Base-by-base conservation (phyloP, 495 filamentous ascomycete species). In the Penicillium roqueforti region DNA sequence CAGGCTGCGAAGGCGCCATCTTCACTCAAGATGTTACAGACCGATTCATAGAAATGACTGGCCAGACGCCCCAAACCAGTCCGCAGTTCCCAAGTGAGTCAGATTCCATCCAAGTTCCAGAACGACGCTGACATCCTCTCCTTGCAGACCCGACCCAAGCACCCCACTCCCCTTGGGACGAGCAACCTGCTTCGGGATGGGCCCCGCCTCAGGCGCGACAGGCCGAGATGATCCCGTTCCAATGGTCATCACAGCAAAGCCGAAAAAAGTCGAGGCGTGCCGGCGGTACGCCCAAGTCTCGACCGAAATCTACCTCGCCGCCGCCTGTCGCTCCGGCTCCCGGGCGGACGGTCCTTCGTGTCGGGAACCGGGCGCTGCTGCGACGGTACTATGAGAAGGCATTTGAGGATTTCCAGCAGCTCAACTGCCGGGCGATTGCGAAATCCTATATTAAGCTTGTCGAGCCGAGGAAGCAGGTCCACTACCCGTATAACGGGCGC, bases 361-460 rank as follows among this genome's bases (percentile, higher is more conserved):
- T 89, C 11, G 80, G 83, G 2, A 73, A 89, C 40, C 63, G 70
- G 0, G 68, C 76, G 10, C 76, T 78, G 1, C 70, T 91, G 11
- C 79, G 81, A 58, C 71, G 74, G 7, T 88, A 86, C 59, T 88
- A 89, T 55, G 73, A 79, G 28, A 80, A 61, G 31, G 70, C 69
- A 5, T 67, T 78, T 29, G 71, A 68, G 45, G 63, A 68, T 23
- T 69, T 80, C 48, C 74, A 78, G 54, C 76, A 80, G 48, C 56
- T 74, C 36, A 74, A 72, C 47, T 78, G 75, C 32, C 69, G 75
- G 1, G 52, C 62, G 3, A 82, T 95, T 29, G 82, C 82, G 8
- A 95, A 92, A 66, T 85, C 80, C 4, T 92, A 90, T 70, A 86
- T 96, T 58, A 91, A 88, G 61, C 77, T 84, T 14, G 85, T 95